Evolutionary conservation across 306 rosid genomes (phyloP), one percentile per base, ranked within the genome.

Genomic region (Crotalaria pallida): DNA sequence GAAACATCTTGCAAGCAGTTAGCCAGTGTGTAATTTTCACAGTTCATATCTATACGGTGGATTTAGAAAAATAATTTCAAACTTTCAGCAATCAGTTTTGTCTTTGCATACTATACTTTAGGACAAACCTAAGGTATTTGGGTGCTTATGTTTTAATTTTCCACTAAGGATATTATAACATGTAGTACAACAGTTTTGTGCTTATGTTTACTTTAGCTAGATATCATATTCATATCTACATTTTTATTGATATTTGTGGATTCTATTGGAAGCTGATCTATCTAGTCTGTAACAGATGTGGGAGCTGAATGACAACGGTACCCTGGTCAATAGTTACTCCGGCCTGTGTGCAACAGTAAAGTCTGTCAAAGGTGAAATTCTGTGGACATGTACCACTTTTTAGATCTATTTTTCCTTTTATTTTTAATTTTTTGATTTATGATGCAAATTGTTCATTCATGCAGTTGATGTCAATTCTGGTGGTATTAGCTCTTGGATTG

Each of bases 401-500:
- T 60, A 40, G 11, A 10, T 56, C 23, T 12, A 12, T 69, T 44
- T 9, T 31, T 36, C 13, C 15, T 17, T 51, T 51, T 31, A 0
- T 5, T 58, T 8, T 49, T 58, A 58, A 10, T 63, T 11, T n/a
- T n/a, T n/a, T n/a, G n/a, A 53, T 31, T 59, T 49, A 70, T 67
- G 60, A 76, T 26, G 57, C 62, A 56, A 75, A 62, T 69, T 49
- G 74, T 67, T 80, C 62, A 12, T 50, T 68, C 50, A 33, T 82
- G 87, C 89, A 88, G 96, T 65, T 33, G 34, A 80, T 64, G 48
- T 3, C 79, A 64, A 8, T 69, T 17, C 77, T 16, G 65, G 66
- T 8, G 99, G 95, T 49, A 61, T 81, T 68, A 91, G 88, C 52
- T 80, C 96, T 31, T 94, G 99, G 99, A 64, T 91, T 60, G 99